Evolutionary conservation across 225 moss, liverwort and hornwort species (phyloP).

Genomic region (Pseudisothecium myosuroides): DNA sequence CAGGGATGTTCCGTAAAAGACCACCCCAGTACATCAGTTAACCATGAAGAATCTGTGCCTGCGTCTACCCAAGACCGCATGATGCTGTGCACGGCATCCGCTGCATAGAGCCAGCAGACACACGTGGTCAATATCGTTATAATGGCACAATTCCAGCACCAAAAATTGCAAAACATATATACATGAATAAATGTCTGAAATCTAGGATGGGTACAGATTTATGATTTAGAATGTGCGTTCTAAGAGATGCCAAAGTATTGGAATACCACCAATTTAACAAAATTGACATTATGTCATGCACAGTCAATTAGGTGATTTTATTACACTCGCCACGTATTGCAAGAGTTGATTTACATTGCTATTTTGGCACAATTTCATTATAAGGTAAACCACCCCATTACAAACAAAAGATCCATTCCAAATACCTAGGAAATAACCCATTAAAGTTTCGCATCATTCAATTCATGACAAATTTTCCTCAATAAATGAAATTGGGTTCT

Average conservation of each 20-base stretch:
- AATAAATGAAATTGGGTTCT: too few relatives aligned
- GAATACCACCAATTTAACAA: not conserved
- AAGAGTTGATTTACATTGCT: not conserved
- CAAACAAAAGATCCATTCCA: too few relatives aligned
- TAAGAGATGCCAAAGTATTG: not conserved
- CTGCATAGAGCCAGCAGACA: not conserved
- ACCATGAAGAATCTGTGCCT: not conserved
- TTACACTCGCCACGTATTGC: rapidly evolving
- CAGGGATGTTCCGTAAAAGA: not conserved
- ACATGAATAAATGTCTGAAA: not conserved
- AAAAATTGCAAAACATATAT: not conserved
- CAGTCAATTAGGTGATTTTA: too few relatives aligned
- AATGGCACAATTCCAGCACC: not conserved
- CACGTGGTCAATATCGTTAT: not conserved
- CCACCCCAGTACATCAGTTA: not conserved
- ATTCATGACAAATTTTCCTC: too few relatives aligned
- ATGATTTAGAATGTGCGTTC: too few relatives aligned
- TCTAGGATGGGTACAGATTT: not conserved
- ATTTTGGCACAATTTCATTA: too few relatives aligned
- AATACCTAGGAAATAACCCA: too few relatives aligned
- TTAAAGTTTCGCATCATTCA: too few relatives aligned
- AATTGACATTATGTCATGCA: not conserved
- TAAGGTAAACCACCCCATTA: too few relatives aligned
- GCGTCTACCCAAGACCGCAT: not conserved
- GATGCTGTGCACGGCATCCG: not conserved